phyloP scores from a whole-genome alignment of 305 asterid species.

The Fraxinus ornus region DNA sequence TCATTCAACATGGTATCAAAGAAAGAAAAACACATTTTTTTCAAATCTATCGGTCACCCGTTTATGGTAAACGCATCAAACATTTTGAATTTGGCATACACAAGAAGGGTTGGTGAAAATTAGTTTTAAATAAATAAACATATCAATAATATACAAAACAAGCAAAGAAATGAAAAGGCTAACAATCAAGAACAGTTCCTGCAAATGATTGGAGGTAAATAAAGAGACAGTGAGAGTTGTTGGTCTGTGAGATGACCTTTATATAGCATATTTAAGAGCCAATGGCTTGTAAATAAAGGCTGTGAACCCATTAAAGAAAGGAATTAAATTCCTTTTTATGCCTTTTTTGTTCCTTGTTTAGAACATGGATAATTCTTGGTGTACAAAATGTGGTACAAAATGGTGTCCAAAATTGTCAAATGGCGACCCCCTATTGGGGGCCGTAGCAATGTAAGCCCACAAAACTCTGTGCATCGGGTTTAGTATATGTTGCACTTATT shows the following conservation, averaged over 20 bases:
- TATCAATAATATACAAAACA: background rate
- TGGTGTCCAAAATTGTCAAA: too few relatives aligned
- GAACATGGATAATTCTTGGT: too few relatives aligned
- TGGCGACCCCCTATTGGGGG: too few relatives aligned
- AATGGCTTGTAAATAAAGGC: conserved; percentile 6
- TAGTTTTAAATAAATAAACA: background rate
- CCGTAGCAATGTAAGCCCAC: too few relatives aligned
- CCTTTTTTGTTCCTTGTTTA: background rate
- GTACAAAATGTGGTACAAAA: too few relatives aligned
- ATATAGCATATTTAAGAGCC: background rate
- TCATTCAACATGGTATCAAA: background rate
- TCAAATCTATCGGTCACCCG: background rate
- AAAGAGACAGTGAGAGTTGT: background rate
- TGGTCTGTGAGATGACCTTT: background rate
- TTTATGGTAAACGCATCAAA: background rate
- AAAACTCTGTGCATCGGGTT: too few relatives aligned
- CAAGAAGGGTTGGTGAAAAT: background rate
- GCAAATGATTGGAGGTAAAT: background rate
- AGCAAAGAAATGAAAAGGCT: background rate
- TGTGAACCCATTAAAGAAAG: conserved; percentile 11
- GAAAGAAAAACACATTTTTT: background rate
- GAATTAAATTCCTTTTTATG: background rate
- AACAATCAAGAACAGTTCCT: background rate
- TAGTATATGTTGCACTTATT: too few relatives aligned
- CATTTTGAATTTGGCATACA: background rate